Conservation (phyloP, 495 filamentous ascomycete genomes). For the Penicillium roqueforti region DNA sequence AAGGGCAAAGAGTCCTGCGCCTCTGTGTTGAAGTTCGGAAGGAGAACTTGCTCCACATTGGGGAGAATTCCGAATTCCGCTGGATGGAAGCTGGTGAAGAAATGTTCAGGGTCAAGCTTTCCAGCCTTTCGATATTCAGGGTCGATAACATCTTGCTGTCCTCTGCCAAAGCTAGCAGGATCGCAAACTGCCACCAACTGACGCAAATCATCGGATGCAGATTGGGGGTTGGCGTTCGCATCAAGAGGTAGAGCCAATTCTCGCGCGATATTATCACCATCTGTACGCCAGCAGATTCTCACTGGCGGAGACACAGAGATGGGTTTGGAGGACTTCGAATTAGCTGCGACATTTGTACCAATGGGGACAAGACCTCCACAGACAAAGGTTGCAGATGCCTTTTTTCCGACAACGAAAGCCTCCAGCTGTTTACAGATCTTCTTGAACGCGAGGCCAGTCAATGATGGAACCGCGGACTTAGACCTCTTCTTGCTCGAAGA, state of each 20-base stretch:
- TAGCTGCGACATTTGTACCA: neutral
- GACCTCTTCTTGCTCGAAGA: neutral
- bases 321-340: neutral
- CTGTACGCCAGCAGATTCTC: conserved; percentile 4
- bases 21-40: conserved; percentile 32
- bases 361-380: conserved; percentile 17
- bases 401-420: conserved; percentile 4
- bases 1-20: conserved; percentile 7
- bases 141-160: conserved; percentile 44
- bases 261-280: neutral
- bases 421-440: conserved; percentile 9
- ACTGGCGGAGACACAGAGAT: conserved; percentile 1
- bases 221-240: neutral
- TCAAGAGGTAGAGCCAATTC: conserved; percentile 11
- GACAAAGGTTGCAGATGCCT: conserved; percentile 8
- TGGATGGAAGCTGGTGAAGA: conserved; percentile 49
- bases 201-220: neutral
- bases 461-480: neutral
- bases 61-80: conserved; percentile 51
- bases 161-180: conserved; percentile 47
- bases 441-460: neutral
- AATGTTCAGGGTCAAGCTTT: conserved; percentile 43
- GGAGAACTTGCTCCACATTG: conserved; percentile 41
- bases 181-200: conserved; percentile 33
- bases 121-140: conserved; percentile 48